Base-by-base conservation (phyloP, 176 grass and related monocot species). In the Eragrostis curvula region DNA sequence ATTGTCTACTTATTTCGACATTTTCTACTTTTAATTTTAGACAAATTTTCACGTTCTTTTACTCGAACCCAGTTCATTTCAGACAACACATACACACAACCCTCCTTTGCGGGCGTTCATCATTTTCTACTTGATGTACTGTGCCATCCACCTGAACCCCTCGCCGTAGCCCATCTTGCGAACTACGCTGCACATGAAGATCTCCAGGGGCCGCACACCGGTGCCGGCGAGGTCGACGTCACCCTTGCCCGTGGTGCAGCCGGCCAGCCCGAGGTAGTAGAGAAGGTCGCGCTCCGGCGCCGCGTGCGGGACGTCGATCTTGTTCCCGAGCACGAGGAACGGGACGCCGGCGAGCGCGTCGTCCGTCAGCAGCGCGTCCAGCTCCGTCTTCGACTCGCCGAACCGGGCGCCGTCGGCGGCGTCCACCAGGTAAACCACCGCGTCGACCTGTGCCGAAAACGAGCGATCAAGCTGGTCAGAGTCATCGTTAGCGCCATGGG, bases 61-160 rank as follows among this genome's bases (percentile, higher is more conserved):
- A n/a, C n/a, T n/a, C n/a, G n/a, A n/a, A n/a, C n/a, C n/a, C n/a
- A n/a, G n/a, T n/a, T n/a, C n/a, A n/a, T n/a, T n/a, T n/a, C n/a
- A n/a, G n/a, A n/a, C n/a, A n/a, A n/a, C n/a, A n/a, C n/a, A n/a
- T n/a, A n/a, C n/a, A n/a, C n/a, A n/a, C n/a, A n/a, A n/a, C n/a
- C n/a, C n/a, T n/a, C n/a, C n/a, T n/a, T n/a, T n/a, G n/a, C n/a
- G n/a, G n/a, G n/a, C n/a, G n/a, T n/a, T n/a, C n/a, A n/a, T n/a
- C n/a, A n/a, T n/a, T n/a, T n/a, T n/a, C n/a, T 91, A 95, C 79
- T 90, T 90, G 65, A 96, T 90, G 79, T 96, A 90, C 18, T 96
- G 87, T 5, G 93, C 82, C 27, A 96, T 9, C 93, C 93, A 96
- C 83, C 13, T 79, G 60, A 96, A 92, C 11, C 85, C 93, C 0